Conservation (phyloP, 257 asterid genomes). For the Nyctanthes arbortristis region DNA sequence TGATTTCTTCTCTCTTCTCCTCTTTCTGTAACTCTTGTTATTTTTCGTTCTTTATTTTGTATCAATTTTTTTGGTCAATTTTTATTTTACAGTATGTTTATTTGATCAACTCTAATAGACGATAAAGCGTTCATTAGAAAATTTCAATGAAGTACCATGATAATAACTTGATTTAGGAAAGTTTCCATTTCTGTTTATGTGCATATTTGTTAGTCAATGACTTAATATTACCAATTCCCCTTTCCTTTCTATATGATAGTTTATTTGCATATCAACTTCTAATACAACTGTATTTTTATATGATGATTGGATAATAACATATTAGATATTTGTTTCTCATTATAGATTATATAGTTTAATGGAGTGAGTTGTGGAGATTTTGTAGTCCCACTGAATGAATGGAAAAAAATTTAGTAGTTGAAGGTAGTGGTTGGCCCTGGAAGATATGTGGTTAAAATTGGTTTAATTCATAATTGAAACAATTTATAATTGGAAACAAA, state of each 20-base stretch:
- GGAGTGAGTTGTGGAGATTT: too few relatives aligned
- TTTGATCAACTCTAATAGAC: neutral
- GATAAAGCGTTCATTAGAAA: neutral
- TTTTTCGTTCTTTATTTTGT: neutral
- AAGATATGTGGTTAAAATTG: too few relatives aligned
- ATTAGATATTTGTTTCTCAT: too few relatives aligned
- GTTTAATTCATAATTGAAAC: too few relatives aligned
- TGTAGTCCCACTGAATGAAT: too few relatives aligned
- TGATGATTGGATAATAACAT: too few relatives aligned
- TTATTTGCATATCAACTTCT: slow-evolving; percentile 12
- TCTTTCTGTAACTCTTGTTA: slow-evolving; percentile 5
- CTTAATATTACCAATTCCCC: neutral
- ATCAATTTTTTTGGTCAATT: neutral
- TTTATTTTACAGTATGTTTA: slow-evolving; percentile 5
- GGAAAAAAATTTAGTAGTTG: too few relatives aligned
- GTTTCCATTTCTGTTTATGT: neutral
- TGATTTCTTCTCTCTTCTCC: too few relatives aligned
- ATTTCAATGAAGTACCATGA: neutral
- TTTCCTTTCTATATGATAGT: neutral
- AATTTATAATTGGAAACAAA: too few relatives aligned
- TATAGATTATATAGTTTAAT: too few relatives aligned
- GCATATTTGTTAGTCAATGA: neutral
- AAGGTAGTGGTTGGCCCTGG: too few relatives aligned
- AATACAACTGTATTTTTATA: slow-evolving; percentile 7
- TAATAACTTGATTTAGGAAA: neutral